Conservation (phyloP, 2,329 filamentous ascomycete genomes). For the Zymoseptoria tritici region DNA sequence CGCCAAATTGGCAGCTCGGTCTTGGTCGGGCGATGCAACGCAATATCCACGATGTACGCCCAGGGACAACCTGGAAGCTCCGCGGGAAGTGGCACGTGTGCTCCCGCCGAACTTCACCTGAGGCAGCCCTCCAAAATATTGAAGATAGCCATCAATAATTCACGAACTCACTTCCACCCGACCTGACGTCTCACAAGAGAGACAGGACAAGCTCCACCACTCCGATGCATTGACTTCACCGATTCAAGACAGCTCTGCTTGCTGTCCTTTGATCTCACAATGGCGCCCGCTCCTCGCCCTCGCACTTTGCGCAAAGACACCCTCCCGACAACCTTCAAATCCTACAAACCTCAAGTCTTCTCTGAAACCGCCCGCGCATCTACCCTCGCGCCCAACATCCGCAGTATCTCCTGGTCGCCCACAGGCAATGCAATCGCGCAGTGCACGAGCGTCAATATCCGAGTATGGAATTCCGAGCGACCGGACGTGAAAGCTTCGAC, state of each 20-base stretch:
- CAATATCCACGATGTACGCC: background rate
- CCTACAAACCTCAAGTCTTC: constrained; percentile 65
- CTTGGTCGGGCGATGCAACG: too few relatives aligned
- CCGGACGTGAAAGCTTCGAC: constrained; percentile 66
- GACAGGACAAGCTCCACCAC: background rate
- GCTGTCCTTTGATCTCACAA: constrained; percentile 8
- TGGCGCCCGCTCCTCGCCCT: constrained; percentile 39
- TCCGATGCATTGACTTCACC: background rate
- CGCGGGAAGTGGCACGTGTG: background rate
- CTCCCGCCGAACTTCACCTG: background rate
- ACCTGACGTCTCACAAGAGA: background rate
- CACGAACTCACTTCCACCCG: background rate
- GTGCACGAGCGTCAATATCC: constrained; percentile 61
- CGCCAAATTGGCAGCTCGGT: background rate
- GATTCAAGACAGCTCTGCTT: background rate
- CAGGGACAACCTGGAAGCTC: background rate
- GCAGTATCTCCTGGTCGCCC: constrained; percentile 72
- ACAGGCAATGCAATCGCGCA: constrained; percentile 77
- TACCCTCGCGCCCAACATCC: constrained; percentile 26
- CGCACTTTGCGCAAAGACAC: constrained; percentile 60
- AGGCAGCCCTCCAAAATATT: background rate
- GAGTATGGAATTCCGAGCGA: constrained; percentile 77
- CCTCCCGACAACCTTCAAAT: constrained; percentile 60
- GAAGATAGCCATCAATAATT: background rate
- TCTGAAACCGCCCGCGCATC: constrained; percentile 31